phyloP scores from a whole-genome alignment of 495 filamentous ascomycete genomes.

The Podospora australis region DNA sequence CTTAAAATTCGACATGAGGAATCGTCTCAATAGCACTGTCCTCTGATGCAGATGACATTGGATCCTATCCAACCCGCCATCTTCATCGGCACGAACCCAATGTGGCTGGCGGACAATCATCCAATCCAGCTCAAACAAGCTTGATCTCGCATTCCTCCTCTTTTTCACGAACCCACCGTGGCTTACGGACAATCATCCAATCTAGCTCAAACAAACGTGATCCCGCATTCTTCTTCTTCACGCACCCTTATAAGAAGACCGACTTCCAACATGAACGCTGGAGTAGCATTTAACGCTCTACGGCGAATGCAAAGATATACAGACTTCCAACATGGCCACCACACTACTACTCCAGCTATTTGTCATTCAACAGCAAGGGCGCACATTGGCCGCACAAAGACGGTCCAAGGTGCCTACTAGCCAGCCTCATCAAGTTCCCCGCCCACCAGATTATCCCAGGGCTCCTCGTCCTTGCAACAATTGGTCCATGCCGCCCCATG shows the following conservation, averaged over 20 bases:
- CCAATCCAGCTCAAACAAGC: neutral
- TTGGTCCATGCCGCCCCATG: neutral
- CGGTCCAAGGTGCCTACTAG: neutral
- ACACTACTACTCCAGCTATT: no score
- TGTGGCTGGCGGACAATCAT: neutral
- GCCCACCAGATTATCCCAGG: neutral
- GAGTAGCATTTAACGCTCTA: no score
- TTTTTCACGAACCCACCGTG: neutral
- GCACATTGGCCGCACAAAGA: neutral
- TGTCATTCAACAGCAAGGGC: no score
- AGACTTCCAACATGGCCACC: no score
- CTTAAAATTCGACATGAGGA: no score
- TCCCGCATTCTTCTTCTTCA: neutral
- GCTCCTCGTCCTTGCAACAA: neutral
- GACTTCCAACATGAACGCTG: no score
- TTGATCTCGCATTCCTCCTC: no score
- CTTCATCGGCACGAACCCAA: no score
- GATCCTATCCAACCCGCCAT: no score
- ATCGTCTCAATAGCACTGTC: no score
- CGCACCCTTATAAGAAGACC: neutral
- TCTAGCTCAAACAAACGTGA: neutral
- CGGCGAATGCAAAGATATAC: no score
- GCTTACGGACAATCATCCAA: neutral
- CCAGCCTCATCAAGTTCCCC: neutral
- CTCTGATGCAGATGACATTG: no score